These are phyloP conservation scores for Orbilia brochopaga DNA, from an alignment of 2,329 filamentous ascomycete genomes.

Conservation along the genomic window DNA sequence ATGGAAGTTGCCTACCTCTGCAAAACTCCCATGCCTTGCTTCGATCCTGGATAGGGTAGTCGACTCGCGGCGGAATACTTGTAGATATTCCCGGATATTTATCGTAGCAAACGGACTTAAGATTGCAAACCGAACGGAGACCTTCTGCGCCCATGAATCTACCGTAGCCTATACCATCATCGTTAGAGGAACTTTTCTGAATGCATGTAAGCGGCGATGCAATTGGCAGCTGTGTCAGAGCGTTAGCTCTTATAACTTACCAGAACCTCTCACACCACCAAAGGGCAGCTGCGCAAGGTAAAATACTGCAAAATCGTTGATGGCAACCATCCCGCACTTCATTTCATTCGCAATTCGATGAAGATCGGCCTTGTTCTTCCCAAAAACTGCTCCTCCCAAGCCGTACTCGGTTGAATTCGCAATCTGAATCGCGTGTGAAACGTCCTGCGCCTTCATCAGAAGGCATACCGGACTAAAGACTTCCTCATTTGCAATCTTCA, in stretches of 20 bases:
- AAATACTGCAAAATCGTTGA: conserved; percentile 93
- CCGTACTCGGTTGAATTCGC: conserved; percentile 86
- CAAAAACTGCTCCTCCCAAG: conserved; percentile 88
- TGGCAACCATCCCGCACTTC: conserved; percentile 84
- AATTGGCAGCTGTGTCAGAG: not conserved
- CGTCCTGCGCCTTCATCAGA: conserved; percentile 74
- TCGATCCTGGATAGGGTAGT: conserved; percentile 77
- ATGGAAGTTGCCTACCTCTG: conserved; percentile 55
- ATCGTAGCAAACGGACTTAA: conserved; percentile 85
- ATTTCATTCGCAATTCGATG: conserved; percentile 70
- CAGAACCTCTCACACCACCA: conserved; percentile 85
- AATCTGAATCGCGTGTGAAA: conserved; percentile 72
- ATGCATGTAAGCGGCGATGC: not conserved
- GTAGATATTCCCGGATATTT: conserved; percentile 70
- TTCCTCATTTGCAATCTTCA: conserved; percentile 88
- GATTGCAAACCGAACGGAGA: conserved; percentile 80
- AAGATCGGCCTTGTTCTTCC: conserved; percentile 69
- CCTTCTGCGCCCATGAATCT: conserved; percentile 92
- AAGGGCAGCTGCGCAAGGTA: conserved; percentile 96
- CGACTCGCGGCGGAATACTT: conserved; percentile 76
- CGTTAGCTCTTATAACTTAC: conserved; percentile 52
- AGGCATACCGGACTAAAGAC: conserved; percentile 92
- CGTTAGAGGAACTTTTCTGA: not conserved
- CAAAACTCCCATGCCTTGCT: conserved; percentile 70
- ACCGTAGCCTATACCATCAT: conserved; percentile 66